Evolutionary conservation across 78 protist species (phyloP).

Genomic region (Dictyostelium capitatum): DNA sequence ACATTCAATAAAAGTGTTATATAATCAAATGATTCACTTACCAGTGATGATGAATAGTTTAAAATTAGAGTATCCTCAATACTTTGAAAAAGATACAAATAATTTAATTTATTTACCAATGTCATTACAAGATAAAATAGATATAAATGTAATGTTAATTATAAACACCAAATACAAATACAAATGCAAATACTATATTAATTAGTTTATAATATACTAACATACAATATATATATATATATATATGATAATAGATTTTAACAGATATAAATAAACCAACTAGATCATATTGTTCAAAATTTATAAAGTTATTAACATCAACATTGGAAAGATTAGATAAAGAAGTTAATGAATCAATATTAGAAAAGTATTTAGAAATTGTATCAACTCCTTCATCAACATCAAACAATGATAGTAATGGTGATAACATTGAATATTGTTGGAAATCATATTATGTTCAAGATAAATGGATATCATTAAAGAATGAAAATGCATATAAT

Average conservation of each 20-base stretch:
- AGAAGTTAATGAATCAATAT: slow-evolving; percentile 40
- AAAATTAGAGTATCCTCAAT: slow-evolving; percentile 1
- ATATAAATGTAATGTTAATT: not conserved
- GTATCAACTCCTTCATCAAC: not conserved
- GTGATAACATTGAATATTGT: slow-evolving; percentile 1
- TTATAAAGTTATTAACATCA: slow-evolving; percentile 27
- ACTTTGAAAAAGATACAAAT: not conserved
- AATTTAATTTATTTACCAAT: not conserved
- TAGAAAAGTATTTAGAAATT: slow-evolving; percentile 27
- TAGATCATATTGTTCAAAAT: slow-evolving; percentile 24
- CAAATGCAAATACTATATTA: no score
- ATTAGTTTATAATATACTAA: no score
- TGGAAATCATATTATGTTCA: slow-evolving; percentile 46
- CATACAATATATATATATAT: no score
- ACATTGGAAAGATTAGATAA: slow-evolving; percentile 23
- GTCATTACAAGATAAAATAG: not conserved
- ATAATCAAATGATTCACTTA: slow-evolving; percentile 48
- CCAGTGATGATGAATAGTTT: not conserved
- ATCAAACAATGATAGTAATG: not conserved
- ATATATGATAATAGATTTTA: not conserved
- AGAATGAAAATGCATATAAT: slow-evolving; percentile 45
- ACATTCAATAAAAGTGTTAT: slow-evolving; percentile 2
- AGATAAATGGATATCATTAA: slow-evolving; percentile 47
- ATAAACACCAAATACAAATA: no score
- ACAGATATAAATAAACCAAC: slow-evolving; percentile 33